Evolutionary conservation across 805 yeast genomes (phyloP).

Genomic region (Suhomyces vadensis): DNA sequence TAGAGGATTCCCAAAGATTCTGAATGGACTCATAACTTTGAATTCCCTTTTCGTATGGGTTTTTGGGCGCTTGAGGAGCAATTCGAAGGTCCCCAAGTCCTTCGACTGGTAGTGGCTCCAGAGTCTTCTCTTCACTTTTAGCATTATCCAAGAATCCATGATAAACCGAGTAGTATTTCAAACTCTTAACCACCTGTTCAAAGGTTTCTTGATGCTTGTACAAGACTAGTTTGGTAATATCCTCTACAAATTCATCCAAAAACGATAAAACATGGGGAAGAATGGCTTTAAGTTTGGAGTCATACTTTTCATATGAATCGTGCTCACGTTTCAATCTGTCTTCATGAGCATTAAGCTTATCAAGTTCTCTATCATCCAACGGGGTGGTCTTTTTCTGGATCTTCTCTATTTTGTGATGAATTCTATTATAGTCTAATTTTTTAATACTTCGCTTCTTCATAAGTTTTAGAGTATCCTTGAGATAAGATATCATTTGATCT

Average conservation of each 20-base stretch:
- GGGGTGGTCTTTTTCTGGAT: conserved; percentile 31
- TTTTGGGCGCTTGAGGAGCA: conserved; percentile 1
- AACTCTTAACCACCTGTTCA: conserved; percentile 24
- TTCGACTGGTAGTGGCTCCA: not conserved
- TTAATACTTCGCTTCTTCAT: conserved; percentile 44
- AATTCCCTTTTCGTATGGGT: conserved; percentile 7
- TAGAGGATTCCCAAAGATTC: conserved; percentile 39
- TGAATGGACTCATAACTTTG: conserved; percentile 34
- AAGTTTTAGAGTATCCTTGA: conserved; percentile 39
- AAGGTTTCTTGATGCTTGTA: conserved; percentile 39
- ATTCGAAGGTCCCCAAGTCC: not conserved
- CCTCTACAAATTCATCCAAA: conserved; percentile 51
- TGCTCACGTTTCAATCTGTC: conserved; percentile 30
- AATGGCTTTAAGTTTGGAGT: conserved; percentile 20
- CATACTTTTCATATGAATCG: conserved; percentile 33
- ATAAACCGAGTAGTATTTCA: conserved; percentile 23
- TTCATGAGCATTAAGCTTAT: conserved; percentile 33
- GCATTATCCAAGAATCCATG: conserved; percentile 27
- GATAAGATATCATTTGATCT: conserved; percentile 38
- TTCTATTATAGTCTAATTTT: conserved; percentile 42
- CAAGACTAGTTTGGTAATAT: conserved; percentile 38
- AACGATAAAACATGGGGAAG: conserved; percentile 47
- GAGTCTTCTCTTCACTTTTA: not conserved
- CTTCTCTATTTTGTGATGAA: conserved; percentile 39
- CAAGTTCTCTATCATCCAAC: conserved; percentile 39